Evolutionary conservation across 2,329 filamentous ascomycete genomes (phyloP).

Genomic region (Sporothrix dimorphospora): DNA sequence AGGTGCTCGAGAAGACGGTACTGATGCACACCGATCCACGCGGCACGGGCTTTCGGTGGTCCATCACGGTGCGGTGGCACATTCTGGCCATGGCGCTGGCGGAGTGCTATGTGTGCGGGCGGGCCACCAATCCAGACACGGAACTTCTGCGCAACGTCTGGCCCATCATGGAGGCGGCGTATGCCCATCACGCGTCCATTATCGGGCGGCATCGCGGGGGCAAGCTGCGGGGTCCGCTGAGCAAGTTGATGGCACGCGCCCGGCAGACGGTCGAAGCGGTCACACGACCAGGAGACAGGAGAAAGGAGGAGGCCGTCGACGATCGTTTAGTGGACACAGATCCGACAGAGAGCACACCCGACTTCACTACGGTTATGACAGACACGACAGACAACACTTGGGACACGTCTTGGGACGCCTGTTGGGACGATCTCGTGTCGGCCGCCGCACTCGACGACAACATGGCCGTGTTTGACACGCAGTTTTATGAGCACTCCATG

Average conservation of each 20-base stretch:
- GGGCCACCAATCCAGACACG: constrained; percentile 25
- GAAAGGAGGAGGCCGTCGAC: neutral
- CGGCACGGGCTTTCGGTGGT: constrained; percentile 41
- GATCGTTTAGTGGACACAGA: too few relatives aligned
- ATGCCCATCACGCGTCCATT: constrained; percentile 30
- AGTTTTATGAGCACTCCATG: neutral
- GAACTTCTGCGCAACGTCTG: constrained; percentile 35
- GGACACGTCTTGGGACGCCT: neutral
- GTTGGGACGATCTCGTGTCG: neutral
- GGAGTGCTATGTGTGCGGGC: constrained; percentile 37
- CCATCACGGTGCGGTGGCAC: constrained; percentile 38
- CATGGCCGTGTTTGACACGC: neutral
- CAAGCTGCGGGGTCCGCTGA: constrained; percentile 1
- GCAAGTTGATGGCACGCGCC: constrained; percentile 1
- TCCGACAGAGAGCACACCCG: too few relatives aligned
- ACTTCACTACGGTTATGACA: neutral
- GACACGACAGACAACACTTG: neutral
- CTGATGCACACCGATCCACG: constrained; percentile 38
- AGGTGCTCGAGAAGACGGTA: constrained; percentile 36
- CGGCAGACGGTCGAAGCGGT: neutral
- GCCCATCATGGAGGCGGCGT: constrained; percentile 38
- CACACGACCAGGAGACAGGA: neutral
- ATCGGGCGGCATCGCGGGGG: constrained; percentile 21
- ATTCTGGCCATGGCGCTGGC: constrained; percentile 38
- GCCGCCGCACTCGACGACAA: neutral